Evolutionary conservation across 352 stramenopile species (phyloP), one percentile per base, ranked within the genome.

Genomic region (Phytophthora sp.): DNA sequence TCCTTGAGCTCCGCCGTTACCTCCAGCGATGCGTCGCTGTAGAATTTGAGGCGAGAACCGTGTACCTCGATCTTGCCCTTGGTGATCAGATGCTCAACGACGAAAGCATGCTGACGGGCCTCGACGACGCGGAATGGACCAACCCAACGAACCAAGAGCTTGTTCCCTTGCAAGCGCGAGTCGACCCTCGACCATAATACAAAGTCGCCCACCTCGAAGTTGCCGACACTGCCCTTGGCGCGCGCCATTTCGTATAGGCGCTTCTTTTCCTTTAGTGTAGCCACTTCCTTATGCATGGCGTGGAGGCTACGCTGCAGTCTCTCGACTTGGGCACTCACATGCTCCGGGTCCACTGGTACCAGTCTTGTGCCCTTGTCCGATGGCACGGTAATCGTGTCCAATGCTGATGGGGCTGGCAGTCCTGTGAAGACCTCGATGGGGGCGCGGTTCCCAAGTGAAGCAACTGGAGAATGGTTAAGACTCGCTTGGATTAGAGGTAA

Each of bases 391-490:
- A 54, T 12, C 20, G 32, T 44, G 21, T 54, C 32, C 10, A 54
- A 28, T 2, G 34, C 31, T 3, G 30, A 44, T 2, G 32, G 46
- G 1, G 46, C 30, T 34, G 46, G 32, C 5, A 72, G 56, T 1
- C 21, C 41, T 2, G 55, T 62, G 35, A 67, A 72, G 1, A 72
- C 0, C 35, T 68, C 56, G 9, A 62, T 18, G 0, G 54, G 63
- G 10, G 37, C 20, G 3, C 52, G 35, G 18, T 24, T 32, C 4
- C 9, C 48, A 3, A 72, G 39, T 7, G 44, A 60, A 9, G 20
- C n/a, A 1, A 62, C 41, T 2, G 56, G 48, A 26, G 48, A 56
- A 20, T 62, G 63, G 13, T 72, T 72, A 3, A 72, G 23, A 17
- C 59, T 68, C 1, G 41, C 51, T 28, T 66, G 45, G 7, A 72